phyloP scores from a whole-genome alignment of 2,329 filamentous ascomycete genomes.

The Nectriaceae sp. region DNA sequence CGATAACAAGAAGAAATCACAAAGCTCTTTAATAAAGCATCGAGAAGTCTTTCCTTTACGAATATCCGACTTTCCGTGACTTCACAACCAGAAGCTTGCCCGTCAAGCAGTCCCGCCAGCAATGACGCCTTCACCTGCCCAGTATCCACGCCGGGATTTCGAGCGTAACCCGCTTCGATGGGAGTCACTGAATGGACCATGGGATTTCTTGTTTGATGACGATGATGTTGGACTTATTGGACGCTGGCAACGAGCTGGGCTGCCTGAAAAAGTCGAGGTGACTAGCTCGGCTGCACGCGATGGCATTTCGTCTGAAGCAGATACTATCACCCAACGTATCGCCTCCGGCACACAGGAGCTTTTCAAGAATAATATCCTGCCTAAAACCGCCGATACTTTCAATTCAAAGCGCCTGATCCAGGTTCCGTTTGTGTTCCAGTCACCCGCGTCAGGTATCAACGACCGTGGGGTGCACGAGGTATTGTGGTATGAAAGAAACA shows the following conservation, averaged over 20 bases:
- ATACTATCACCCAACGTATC: slow-evolving; percentile 44
- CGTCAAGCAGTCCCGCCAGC: too few species aligned
- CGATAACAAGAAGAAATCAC: too few species aligned
- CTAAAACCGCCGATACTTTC: slow-evolving; percentile 27
- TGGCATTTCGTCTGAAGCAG: slow-evolving; percentile 38
- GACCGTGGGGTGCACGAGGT: slow-evolving; percentile 66
- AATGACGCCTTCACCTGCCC: too few species aligned
- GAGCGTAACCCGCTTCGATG: slow-evolving; percentile 56
- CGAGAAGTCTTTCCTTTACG: too few species aligned
- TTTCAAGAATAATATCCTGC: slow-evolving; percentile 46
- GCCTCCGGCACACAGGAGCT: slow-evolving; percentile 50
- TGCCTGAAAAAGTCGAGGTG: slow-evolving; percentile 46
- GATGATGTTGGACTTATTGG: slow-evolving; percentile 55
- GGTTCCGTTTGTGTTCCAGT: slow-evolving; percentile 68
- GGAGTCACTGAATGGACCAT: slow-evolving; percentile 62
- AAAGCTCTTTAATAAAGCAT: too few species aligned
- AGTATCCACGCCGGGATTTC: slow-evolving; percentile 69
- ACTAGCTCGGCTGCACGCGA: slow-evolving; percentile 22
- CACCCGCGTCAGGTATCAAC: slow-evolving; percentile 62
- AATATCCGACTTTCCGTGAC: too few species aligned
- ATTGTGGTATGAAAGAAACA: slow-evolving; percentile 63
- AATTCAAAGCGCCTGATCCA: slow-evolving; percentile 55
- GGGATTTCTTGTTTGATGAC: slow-evolving; percentile 68
- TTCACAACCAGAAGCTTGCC: too few species aligned
- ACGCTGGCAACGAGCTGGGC: slow-evolving; percentile 54